These are phyloP conservation scores for Jasminum sambac DNA, from an alignment of 257 asterid genomes.

Conservation along the genomic window DNA sequence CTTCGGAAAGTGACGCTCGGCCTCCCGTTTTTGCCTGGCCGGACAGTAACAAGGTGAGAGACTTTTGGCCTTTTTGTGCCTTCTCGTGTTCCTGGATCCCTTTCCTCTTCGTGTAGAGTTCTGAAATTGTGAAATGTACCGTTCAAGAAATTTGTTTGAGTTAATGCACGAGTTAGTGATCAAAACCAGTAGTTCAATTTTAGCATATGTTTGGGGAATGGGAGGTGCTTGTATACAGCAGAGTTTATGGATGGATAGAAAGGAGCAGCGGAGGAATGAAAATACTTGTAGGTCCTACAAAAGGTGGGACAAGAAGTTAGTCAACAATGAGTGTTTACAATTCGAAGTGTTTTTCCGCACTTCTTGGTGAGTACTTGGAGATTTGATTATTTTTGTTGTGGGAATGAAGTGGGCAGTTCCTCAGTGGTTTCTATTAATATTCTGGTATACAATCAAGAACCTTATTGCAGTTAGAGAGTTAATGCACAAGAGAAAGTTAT, in stretches of 20 bases:
- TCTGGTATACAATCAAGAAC: not conserved
- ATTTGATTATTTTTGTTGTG: not conserved
- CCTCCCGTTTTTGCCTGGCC: slow-evolving; percentile 59
- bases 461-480: not conserved
- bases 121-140: not conserved
- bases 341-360: no score
- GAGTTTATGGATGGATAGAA: no score
- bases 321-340: no score
- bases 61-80: not conserved
- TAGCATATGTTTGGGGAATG: no score
- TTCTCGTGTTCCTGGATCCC: not conserved
- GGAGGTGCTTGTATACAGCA: no score
- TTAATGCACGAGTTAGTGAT: not conserved
- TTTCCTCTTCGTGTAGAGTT: not conserved
- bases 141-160: not conserved
- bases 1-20: slow-evolving; percentile 38
- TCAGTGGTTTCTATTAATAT: not conserved
- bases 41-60: slow-evolving; percentile 51
- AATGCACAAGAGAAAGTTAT: not conserved
- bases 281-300: no score
- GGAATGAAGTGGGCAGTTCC: not conserved
- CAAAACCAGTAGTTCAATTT: not conserved
- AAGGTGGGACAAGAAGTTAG: no score
- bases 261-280: no score
- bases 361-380: not conserved